Evolutionary conservation across 2,329 filamentous ascomycete genomes (phyloP), one percentile per base, ranked within the genome.

Genomic region (Penicillium crustosum): DNA sequence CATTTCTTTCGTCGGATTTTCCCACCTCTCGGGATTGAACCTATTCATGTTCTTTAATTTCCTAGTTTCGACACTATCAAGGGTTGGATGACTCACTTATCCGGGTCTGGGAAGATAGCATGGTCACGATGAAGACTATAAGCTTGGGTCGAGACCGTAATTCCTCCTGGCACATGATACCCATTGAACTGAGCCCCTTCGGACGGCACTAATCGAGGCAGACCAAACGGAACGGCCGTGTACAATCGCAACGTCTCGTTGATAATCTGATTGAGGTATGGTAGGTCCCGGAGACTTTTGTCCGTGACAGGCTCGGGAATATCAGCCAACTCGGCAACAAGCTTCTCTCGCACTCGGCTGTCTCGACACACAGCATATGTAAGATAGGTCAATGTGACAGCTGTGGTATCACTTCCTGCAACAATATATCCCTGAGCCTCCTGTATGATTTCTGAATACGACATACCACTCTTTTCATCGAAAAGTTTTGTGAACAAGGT

Each of bases 91-190:
- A 81, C 76, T 79, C 80, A 87, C 55, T 62, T 73, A 45, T 80
- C 75, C 0, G 85, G 77, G 0, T 82, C 71, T 0, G 77, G 75
- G 59, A 83, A 88, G 0, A 81, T 77, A 0, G 65, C 49, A 13
- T 77, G 73, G 58, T 86, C 79, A 4, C 82, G 79, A 64, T 88
- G 85, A 13, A 87, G 70, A 17, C 79, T 80, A 59, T 83, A 81
- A n/a, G 79, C 78, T 55, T 82, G 76, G 0, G 83, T 81, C 0
- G 80, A 78, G 10, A 87, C 75, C 1, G 81, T 77, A 0, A 81
- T 77, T 0, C 82, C 82, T 0, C 78, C 81, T 0, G 84, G 84
- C 0, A 88, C 69, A 2, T 72, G 69, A 6, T 68, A 70, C 0
- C 75, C 79, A 0, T 59, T 70, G 1, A 83, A 59, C 0, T 66